Base-by-base conservation (phyloP, 1,284 basidiomycete genomes). In the Microstroma glucosiphilum region DNA sequence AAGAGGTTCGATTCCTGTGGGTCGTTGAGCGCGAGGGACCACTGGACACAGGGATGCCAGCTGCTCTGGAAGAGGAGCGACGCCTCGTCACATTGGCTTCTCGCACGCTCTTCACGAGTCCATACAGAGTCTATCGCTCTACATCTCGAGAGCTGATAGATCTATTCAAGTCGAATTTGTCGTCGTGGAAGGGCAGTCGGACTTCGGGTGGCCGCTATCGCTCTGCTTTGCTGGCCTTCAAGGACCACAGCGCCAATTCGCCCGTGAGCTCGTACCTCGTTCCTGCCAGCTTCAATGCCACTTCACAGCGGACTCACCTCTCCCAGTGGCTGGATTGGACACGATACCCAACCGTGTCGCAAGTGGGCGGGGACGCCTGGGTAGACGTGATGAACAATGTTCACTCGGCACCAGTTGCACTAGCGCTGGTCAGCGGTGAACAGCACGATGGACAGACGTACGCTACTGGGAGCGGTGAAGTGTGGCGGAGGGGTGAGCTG, bases 181-280 rank as follows among this genome's bases (percentile, higher is more conserved):
- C 60, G 2, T 59, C 64, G 41, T 63, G 61, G 21, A 49, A 49
- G 17, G 23, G 60, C 12, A 23, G n/a, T 11, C 46, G 11, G 59
- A 58, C 19, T 7, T 17, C 54, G 26, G 23, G 11, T n/a, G 60
- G 63, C 19, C 60, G 57, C 6, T 46, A 49, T 71, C 59, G 54
- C 23, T 70, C 68, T 1, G 73, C 57, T 11, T 56, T 79, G 53
- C 70, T 79, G 41, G 77, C 71, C 1, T 79, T 79, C 69, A 77
- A 78, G 58, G 76, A 77, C 40, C 68, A 64, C 57, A 48, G 57
- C 21, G 25, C 61, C 7, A 40, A 49, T 1, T 57, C 64, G n/a
- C 75, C 75, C 7, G 63, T 66, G 17, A 56, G 61, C 13, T 58
- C 58, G 17, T 62, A 71, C 48, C 54, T 70, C 41, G 51, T 67